Base-by-base conservation (phyloP, 108 stramenopile species). In the Fistulifera pelliculosa region DNA sequence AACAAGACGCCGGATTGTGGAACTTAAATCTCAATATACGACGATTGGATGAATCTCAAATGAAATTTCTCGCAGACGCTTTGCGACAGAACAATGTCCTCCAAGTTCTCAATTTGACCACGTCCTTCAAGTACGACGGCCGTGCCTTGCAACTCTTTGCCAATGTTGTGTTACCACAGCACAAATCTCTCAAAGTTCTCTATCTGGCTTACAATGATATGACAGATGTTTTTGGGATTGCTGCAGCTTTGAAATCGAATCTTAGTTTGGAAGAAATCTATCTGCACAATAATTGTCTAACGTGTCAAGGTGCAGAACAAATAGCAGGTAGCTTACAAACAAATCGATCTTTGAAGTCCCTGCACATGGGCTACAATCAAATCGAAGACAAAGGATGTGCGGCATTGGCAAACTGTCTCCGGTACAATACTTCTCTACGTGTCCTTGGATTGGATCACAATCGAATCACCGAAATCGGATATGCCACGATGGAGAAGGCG, bases 1-100 rank as follows among this genome's bases (percentile, higher is more conserved):
- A 11, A 17, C 60, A 52, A 10, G 65, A 66, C 52, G 5, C 15
- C 7, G 14, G 14, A 14, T 38, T 76, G 14, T 39, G 27, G 14
- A 71, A 76, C 61, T 49, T 76, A 6, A 71, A 71, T 41, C 42
- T 76, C 51, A 76, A 76, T 39, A 64, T 76, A 40, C 70, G 75
- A 25, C 65, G 75, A 14, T 44, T 76, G 23, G 48, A 67, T 35
- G 31, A 19, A 11, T 18, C 26, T 3, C 57, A 50, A 44, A 56
- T 61, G n/a, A 17, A 55, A 17, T 52, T 26, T 1, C 57, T 76
- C 2, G 43, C 50, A 0, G 38, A 60, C n/a, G 65, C 69, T 18
- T 51, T 76, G 24, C 22, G 18, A n/a, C 40, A 70, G 41, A 70
- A 70, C 41, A 21, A 18, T 1, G 41, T 17, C 12, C 64, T 76